Conservation (phyloP, 2,329 filamentous ascomycete genomes). For the Salinomyces thailandicus region DNA sequence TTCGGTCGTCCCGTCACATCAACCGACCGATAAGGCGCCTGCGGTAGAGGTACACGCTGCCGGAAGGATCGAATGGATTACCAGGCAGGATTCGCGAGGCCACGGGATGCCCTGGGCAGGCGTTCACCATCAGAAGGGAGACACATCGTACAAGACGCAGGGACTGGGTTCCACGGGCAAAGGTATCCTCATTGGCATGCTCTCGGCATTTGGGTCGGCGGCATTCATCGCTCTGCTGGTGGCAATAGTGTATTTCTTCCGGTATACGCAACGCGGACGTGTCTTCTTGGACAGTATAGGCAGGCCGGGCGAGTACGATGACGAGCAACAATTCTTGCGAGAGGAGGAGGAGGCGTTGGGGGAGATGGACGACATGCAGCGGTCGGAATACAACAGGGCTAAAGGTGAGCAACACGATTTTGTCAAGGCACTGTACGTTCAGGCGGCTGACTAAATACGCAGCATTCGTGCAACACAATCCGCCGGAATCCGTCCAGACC, state of each 20-base stretch:
- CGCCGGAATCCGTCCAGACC: constrained; percentile 87
- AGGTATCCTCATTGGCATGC: constrained; percentile 86
- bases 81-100: no score
- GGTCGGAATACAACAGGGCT: constrained; percentile 82
- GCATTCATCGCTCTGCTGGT: constrained; percentile 71
- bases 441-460: constrained; percentile 16
- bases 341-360: constrained; percentile 94
- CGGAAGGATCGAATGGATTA: no score
- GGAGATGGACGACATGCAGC: constrained; percentile 85
- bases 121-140: not conserved
- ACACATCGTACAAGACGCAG: not conserved
- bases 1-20: constrained; percentile 7
- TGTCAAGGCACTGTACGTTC: not conserved
- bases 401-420: constrained; percentile 58
- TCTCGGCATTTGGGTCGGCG: constrained; percentile 89
- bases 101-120: not conserved
- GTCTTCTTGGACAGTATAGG: constrained; percentile 91
- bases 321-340: constrained; percentile 86
- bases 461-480: constrained; percentile 93
- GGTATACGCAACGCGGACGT: constrained; percentile 75
- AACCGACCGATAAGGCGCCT: not conserved
- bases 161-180: constrained; percentile 39
- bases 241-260: constrained; percentile 81
- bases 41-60: not conserved
- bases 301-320: constrained; percentile 89